These are phyloP conservation scores for Sanghuangporus sanghuang DNA, from an alignment of 1,284 basidiomycete species.

Conservation along the genomic window DNA sequence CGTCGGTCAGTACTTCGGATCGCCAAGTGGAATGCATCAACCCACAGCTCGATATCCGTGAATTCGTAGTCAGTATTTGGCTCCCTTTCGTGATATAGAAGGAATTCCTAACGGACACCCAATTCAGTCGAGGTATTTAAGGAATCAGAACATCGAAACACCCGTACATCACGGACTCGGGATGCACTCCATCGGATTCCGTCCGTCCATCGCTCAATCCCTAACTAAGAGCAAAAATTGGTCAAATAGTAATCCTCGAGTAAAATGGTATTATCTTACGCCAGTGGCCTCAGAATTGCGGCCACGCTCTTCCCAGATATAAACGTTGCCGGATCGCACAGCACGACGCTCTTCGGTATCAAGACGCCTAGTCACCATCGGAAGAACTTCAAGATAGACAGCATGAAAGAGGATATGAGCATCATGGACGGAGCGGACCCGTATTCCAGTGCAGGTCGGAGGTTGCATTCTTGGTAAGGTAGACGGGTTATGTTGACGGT, in stretches of 20 bases:
- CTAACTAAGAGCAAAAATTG: constrained; percentile 33
- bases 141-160: neutral
- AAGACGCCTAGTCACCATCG: constrained; percentile 37
- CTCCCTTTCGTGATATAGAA: constrained; percentile 34
- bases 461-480: constrained; percentile 30
- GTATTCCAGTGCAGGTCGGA: constrained; percentile 37
- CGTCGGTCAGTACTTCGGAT: neutral
- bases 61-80: constrained; percentile 29
- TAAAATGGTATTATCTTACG: constrained; percentile 22
- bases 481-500: constrained; percentile 14
- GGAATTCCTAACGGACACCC: constrained; percentile 29
- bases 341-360: constrained; percentile 38
- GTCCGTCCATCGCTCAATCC: constrained; percentile 66
- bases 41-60: constrained; percentile 15
- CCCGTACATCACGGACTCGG: constrained; percentile 64
- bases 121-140: constrained; percentile 1
- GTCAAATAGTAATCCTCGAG: neutral
- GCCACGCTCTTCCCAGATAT: constrained; percentile 43
- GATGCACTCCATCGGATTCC: constrained; percentile 65
- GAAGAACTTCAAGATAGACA: constrained; percentile 31
- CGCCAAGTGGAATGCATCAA: neutral
- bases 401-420: constrained; percentile 41
- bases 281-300: constrained; percentile 33
- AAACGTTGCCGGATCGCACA: constrained; percentile 39
- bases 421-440: constrained; percentile 35